Evolutionary conservation across 1,284 basidiomycete species (phyloP).

Genomic region (Spongiforma sp.): DNA sequence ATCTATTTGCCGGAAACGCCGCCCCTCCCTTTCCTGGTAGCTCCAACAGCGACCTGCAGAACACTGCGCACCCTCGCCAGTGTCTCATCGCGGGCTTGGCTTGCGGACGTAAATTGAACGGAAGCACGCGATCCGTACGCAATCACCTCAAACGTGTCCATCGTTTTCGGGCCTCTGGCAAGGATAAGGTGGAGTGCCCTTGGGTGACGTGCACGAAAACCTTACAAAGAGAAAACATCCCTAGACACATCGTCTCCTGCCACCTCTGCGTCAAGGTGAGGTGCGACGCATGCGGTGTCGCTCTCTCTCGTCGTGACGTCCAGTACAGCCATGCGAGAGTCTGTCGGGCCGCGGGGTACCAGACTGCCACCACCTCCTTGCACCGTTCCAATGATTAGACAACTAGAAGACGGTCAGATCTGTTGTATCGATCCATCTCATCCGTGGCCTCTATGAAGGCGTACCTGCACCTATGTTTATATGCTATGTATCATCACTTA

Average conservation of each 20-base stretch:
- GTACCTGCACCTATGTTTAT: too few relatives aligned
- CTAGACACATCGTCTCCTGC: conserved; percentile 21
- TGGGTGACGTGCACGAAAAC: conserved; percentile 13
- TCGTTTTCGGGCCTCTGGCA: conserved; percentile 9
- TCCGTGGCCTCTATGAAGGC: too few relatives aligned
- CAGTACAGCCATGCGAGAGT: conserved; percentile 10
- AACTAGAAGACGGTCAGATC: too few relatives aligned
- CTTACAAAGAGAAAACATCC: conserved; percentile 25
- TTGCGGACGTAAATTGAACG: conserved; percentile 9
- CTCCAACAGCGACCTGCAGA: background rate
- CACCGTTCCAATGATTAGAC: too few relatives aligned
- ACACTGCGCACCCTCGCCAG: conserved; percentile 5
- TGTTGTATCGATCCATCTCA: too few relatives aligned
- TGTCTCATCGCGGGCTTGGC: conserved; percentile 1
- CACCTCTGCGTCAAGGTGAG: conserved; percentile 17
- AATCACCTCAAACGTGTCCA: conserved; percentile 21
- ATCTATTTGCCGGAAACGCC: too few relatives aligned
- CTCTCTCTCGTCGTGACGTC: conserved; percentile 30
- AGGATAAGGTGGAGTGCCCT: conserved; percentile 3
- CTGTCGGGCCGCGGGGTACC: too few relatives aligned
- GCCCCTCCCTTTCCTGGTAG: background rate
- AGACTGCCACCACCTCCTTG: too few relatives aligned
- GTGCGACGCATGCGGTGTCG: conserved; percentile 13
- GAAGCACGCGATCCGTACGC: conserved; percentile 12
- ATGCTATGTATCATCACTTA: too few relatives aligned